Evolutionary conservation across 768 basidiomycete species (phyloP).

Genomic region (Agaricus sinodeliciosus): DNA sequence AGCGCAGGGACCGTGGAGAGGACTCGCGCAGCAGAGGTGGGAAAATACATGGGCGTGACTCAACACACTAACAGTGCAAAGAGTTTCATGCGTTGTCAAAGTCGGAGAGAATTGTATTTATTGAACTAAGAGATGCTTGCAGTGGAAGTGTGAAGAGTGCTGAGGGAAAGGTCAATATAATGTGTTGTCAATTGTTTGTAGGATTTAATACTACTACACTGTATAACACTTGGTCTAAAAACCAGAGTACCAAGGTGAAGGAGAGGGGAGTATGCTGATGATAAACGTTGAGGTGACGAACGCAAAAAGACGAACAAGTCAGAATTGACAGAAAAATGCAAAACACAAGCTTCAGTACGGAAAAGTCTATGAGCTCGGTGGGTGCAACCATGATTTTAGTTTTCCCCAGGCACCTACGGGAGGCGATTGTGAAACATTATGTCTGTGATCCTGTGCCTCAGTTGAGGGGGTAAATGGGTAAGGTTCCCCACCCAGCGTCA

Average conservation of each 20-base stretch:
- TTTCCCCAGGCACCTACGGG: constrained; percentile 11
- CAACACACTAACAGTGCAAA: background rate
- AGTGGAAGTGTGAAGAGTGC: no score
- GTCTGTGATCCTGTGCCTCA: background rate
- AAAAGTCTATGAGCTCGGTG: constrained; percentile 1
- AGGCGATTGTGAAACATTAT: background rate
- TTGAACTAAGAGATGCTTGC: no score
- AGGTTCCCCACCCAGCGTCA: constrained; percentile 37
- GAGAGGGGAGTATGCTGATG: no score
- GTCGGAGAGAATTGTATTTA: no score
- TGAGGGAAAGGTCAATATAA: no score
- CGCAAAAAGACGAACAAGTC: background rate
- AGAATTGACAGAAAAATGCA: background rate
- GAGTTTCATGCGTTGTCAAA: no score
- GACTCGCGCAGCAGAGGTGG: constrained; percentile 70
- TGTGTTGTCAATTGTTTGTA: no score
- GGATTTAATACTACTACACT: constrained; percentile 6
- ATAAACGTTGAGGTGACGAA: background rate
- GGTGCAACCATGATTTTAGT: constrained; percentile 13
- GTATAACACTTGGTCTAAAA: background rate
- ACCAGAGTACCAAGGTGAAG: no score
- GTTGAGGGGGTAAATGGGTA: constrained; percentile 12
- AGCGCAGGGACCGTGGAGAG: constrained; percentile 66
- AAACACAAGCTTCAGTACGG: constrained; percentile 3
- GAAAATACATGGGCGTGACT: constrained; percentile 71